Percentiles rank a stretch among this genome's conserved stretches.
phyloP scores from a whole-genome alignment of 441 rosid genomes.

The Populus hybrid region DNA sequence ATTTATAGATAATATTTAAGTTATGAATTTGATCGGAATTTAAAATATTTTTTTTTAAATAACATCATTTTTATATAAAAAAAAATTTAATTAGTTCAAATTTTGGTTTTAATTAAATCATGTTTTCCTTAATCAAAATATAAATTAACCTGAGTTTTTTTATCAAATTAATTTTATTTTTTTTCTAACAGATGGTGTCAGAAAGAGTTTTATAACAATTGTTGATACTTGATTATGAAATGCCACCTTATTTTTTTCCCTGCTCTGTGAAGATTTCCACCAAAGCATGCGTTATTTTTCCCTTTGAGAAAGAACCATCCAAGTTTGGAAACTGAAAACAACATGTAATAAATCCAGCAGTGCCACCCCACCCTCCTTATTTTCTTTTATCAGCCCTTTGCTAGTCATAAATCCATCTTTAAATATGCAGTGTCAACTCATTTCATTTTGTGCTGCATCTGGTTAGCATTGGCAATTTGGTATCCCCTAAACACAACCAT shows the following conservation, averaged over 20 bases:
- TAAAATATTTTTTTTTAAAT: too few species aligned
- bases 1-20: too few species aligned
- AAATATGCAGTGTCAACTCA: constrained; percentile 24
- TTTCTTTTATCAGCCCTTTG: background rate
- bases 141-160: too few species aligned
- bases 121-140: too few species aligned
- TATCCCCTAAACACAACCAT: background rate
- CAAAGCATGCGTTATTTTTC: background rate
- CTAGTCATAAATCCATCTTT: constrained; percentile 18
- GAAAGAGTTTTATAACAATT: too few species aligned
- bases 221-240: constrained; percentile 35
- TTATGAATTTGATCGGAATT: too few species aligned
- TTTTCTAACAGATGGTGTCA: too few species aligned
- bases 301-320: constrained; percentile 3
- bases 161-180: too few species aligned
- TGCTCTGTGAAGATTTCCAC: constrained; percentile 12
- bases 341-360: constrained; percentile 28
- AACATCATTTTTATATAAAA: too few species aligned
- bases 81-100: constrained; percentile 18
- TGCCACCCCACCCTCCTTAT: constrained; percentile 17
- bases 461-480: background rate
- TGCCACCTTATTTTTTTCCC: constrained; percentile 23
- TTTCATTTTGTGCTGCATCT: constrained; percentile 17
- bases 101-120: too few species aligned
- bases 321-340: constrained; percentile 6